These are phyloP conservation scores for Barbarea vulgaris DNA, from an alignment of 345 rosid genomes.

Conservation along the genomic window DNA sequence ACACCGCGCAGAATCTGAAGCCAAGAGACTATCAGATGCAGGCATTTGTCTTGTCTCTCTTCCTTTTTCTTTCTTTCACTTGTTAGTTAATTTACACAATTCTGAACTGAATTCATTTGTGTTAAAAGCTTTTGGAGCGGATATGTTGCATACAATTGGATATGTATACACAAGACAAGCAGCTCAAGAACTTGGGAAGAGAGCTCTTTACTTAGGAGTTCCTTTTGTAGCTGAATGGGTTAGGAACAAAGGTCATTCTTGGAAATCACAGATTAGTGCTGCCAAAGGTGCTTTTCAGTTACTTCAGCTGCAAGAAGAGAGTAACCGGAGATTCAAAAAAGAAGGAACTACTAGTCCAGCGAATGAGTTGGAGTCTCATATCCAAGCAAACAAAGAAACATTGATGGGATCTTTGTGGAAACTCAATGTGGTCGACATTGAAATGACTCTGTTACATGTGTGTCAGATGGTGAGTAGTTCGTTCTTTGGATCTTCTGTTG, in stretches of 20 bases:
- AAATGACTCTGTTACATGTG: constrained; percentile 74
- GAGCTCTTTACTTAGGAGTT: constrained; percentile 76
- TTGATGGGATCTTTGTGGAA: constrained; percentile 84
- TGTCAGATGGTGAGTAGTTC: constrained; percentile 76
- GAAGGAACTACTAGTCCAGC: constrained; percentile 56
- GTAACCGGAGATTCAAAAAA: constrained; percentile 58
- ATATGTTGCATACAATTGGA: constrained; percentile 84
- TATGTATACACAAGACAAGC: constrained; percentile 91
- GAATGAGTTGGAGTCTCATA: constrained; percentile 72
- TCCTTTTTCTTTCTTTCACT: neutral
- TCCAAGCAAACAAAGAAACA: constrained; percentile 72
- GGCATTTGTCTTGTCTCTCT: constrained; percentile 45
- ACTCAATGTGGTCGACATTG: constrained; percentile 89
- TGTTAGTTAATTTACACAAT: neutral
- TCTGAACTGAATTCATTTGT: constrained; percentile 1
- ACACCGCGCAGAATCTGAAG: constrained; percentile 75
- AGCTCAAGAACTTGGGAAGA: constrained; percentile 95
- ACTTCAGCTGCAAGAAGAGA: constrained; percentile 90
- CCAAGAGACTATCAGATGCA: constrained; percentile 77
- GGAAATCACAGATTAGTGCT: constrained; percentile 95
- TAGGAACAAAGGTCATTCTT: constrained; percentile 89
- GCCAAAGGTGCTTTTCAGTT: constrained; percentile 97
- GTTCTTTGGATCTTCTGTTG: constrained; percentile 25
- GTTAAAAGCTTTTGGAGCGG: constrained; percentile 80
- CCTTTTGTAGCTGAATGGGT: constrained; percentile 99